Evolutionary conservation across 768 basidiomycete species (phyloP), one percentile per base, ranked within the genome.

Genomic region (Panaeolus papilionaceus): DNA sequence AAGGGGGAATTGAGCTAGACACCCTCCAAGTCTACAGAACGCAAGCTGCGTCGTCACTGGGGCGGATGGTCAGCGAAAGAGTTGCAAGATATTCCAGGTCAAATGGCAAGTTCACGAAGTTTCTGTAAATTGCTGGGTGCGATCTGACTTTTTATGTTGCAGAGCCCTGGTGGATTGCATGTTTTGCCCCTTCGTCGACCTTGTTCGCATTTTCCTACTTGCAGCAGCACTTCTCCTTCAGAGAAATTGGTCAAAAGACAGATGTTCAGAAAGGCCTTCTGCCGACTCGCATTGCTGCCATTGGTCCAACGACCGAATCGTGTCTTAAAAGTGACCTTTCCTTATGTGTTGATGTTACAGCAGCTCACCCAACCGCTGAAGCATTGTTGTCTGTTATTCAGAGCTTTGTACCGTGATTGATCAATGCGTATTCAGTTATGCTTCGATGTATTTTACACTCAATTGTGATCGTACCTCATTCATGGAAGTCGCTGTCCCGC

Each of bases 11-110:
- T 1, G 71, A 71, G 39, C 74, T 92, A 38, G 79, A 82, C 4
- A 67, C 81, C 12, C 71, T 94, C 11, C 86, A 91, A 74, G 92
- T 93, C 9, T 95, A 95, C 72, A 83, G 82, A 71, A 95, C 94
- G 38, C 82, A 78, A 45, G 86, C 86, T 1, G 88, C 88, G 2
- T 77, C 80, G 0, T 81, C 74, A 0, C 89, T 93, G 66, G 76
- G 78, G n/a, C 66, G 69, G 3, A 82, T 85, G 49, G 71, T 93
- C 67, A 72, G 69, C 26, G 44, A 70, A 26, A 79, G 70, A 9
- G 63, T 86, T 37, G 70, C 73, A 33, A 70, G 63, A 12, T 65
- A 68, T 14, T 66, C 72, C 23, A 69, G 66, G 78, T 77, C 9
- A 33, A 26, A 42, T 38, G 11, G 37, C 40, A 16, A 18, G 42